A percentile compares a stretch with the other conserved stretches of the same genome.
Evolutionary conservation across 1,284 basidiomycete species (phyloP).

Genomic region (Rhodotorula sp.): DNA sequence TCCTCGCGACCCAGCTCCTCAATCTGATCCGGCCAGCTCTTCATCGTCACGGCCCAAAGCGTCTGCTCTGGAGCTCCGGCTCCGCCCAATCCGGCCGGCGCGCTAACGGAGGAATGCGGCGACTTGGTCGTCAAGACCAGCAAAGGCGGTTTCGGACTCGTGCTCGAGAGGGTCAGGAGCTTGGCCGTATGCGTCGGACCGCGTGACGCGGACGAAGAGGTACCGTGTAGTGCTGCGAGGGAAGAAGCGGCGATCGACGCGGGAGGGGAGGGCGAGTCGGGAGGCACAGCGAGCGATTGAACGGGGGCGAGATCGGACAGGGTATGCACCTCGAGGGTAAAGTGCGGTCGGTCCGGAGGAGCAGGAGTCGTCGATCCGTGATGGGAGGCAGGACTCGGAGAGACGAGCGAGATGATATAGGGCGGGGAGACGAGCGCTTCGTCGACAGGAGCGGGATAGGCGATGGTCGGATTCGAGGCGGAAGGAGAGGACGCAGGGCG

Average conservation of each 20-base stretch:
- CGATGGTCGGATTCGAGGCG: slow-evolving; percentile 3
- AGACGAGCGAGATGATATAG: slow-evolving; percentile 76
- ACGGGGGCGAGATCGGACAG: slow-evolving; percentile 65
- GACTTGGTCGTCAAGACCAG: slow-evolving; percentile 34
- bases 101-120: slow-evolving; percentile 53
- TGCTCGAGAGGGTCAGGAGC: slow-evolving; percentile 59
- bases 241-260: slow-evolving; percentile 51
- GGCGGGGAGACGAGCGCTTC: slow-evolving; percentile 61
- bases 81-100: slow-evolving; percentile 61
- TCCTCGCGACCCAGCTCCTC: not conserved
- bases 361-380: not conserved
- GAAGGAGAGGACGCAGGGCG: slow-evolving; percentile 51
- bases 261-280: slow-evolving; percentile 48
- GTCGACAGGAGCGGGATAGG: slow-evolving; percentile 8
- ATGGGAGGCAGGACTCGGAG: slow-evolving; percentile 51
- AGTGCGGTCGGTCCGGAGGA: slow-evolving; percentile 39
- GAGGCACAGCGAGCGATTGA: slow-evolving; percentile 68
- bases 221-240: slow-evolving; percentile 53
- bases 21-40: slow-evolving; percentile 59
- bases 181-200: slow-evolving; percentile 46
- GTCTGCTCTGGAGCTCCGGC: slow-evolving; percentile 55
- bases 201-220: not conserved
- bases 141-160: slow-evolving; percentile 41
- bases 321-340: slow-evolving; percentile 62
- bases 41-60: slow-evolving; percentile 56